These are phyloP conservation scores for Carex arenaria DNA, from an alignment of 202 grass and related monocot genomes.

Conservation along the genomic window DNA sequence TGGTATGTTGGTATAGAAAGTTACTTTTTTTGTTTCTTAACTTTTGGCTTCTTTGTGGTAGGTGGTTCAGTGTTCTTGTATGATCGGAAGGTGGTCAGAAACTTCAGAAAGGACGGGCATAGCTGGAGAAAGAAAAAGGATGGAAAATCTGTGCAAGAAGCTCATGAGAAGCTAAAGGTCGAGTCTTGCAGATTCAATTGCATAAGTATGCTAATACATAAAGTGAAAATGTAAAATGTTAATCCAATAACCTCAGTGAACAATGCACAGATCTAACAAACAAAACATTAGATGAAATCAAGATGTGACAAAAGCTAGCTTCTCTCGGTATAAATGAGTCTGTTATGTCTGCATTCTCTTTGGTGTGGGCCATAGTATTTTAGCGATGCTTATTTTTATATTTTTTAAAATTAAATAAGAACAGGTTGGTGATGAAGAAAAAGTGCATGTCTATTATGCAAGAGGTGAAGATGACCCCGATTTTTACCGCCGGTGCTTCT, in stretches of 20 bases:
- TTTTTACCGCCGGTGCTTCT: constrained; percentile 89
- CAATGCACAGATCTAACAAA: not conserved
- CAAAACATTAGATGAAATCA: not conserved
- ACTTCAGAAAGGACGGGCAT: constrained; percentile 95
- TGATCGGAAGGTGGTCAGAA: constrained; percentile 86
- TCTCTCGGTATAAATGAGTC: not conserved
- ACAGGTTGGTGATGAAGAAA: constrained; percentile 92
- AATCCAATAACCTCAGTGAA: not conserved
- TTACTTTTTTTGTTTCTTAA: not conserved
- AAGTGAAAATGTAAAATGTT: not conserved
- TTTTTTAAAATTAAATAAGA: constrained; percentile 21
- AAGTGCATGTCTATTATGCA: constrained; percentile 98
- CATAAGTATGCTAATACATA: not conserved
- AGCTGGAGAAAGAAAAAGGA: constrained; percentile 99
- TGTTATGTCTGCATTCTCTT: not conserved
- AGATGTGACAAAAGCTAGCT: not conserved
- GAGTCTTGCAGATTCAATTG: not conserved
- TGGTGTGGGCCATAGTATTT: not conserved
- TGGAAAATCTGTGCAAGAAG: constrained; percentile 96
- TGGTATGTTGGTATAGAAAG: not conserved
- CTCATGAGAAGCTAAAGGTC: constrained; percentile 96
- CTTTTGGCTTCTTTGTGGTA: constrained; percentile 21
- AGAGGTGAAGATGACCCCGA: constrained; percentile 90
- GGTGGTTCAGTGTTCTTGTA: constrained; percentile 80
- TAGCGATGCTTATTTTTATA: constrained; percentile 1